Conservation (phyloP, 2,329 filamentous ascomycete genomes). For the Alternaria tenuissima region DNA sequence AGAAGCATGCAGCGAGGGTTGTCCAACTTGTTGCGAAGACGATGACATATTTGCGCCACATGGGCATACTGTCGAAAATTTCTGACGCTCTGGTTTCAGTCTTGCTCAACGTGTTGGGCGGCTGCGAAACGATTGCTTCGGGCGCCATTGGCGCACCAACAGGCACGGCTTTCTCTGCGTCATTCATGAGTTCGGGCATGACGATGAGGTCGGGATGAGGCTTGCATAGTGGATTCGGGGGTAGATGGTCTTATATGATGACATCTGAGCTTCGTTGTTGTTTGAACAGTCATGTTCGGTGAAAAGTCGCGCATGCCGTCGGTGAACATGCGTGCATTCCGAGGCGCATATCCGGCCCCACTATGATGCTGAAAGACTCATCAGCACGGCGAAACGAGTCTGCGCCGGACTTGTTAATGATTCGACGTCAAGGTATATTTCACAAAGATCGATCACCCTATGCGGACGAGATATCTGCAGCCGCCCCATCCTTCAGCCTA, state of each 20-base stretch:
- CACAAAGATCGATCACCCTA: neutral
- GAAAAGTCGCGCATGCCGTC: neutral
- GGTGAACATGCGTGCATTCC: neutral
- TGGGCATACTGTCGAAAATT: neutral
- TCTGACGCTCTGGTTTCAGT: neutral
- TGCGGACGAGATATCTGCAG: neutral
- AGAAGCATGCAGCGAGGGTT: neutral
- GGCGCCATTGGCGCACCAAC: neutral
- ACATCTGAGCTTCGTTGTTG: neutral
- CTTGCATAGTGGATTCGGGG: neutral
- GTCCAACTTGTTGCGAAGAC: neutral
- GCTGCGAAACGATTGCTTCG: neutral
- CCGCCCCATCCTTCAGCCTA: neutral
- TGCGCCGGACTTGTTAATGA: neutral
- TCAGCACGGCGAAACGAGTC: neutral
- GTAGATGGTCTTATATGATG: neutral
- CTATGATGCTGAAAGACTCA: neutral
- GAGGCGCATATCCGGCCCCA: neutral
- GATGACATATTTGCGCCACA: neutral
- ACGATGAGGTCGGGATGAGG: neutral
- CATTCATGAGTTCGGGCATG: neutral
- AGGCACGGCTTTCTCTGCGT: neutral
- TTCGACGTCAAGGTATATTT: neutral
- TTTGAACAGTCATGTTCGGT: neutral
- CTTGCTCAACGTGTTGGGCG: neutral